Evolutionary conservation across 1,139 yeast species (phyloP).

Genomic region (Protomyces macrosporus): DNA sequence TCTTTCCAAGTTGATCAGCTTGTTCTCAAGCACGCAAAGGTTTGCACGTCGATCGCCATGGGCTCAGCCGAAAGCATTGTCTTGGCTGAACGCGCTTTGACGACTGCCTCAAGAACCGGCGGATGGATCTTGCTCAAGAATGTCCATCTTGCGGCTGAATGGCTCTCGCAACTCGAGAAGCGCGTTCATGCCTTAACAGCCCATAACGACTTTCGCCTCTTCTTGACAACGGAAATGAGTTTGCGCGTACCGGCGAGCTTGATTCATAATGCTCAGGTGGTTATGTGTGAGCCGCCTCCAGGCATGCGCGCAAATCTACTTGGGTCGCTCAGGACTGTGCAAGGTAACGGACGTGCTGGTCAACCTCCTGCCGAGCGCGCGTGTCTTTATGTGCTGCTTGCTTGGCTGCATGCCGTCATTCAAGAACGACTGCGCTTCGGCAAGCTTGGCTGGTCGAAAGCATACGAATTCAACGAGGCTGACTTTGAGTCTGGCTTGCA

Average conservation of each 20-base stretch:
- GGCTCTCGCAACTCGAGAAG: slow-evolving; percentile 56
- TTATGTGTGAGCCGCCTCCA: slow-evolving; percentile 57
- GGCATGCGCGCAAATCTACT: slow-evolving; percentile 52
- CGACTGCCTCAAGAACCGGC: slow-evolving; percentile 46
- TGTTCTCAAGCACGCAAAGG: slow-evolving; percentile 38
- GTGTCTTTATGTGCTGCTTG: slow-evolving; percentile 51
- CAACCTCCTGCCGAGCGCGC: slow-evolving; percentile 45
- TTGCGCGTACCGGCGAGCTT: slow-evolving; percentile 54
- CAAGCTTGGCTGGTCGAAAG: slow-evolving; percentile 58
- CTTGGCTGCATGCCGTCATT: slow-evolving; percentile 67
- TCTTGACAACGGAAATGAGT: slow-evolving; percentile 54
- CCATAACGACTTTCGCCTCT: slow-evolving; percentile 46
- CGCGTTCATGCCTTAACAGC: slow-evolving; percentile 39
- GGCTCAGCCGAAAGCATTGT: slow-evolving; percentile 68
- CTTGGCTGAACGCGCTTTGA: slow-evolving; percentile 54
- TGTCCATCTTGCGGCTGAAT: slow-evolving; percentile 61
- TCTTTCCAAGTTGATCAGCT: slow-evolving; percentile 50
- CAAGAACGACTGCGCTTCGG: slow-evolving; percentile 55
- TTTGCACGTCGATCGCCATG: slow-evolving; percentile 54
- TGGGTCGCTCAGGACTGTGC: slow-evolving; percentile 39
- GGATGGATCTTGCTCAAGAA: slow-evolving; percentile 74
- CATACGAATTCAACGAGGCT: slow-evolving; percentile 67
- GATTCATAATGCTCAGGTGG: slow-evolving; percentile 48
- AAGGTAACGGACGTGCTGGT: slow-evolving; percentile 26
- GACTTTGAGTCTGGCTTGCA: slow-evolving; percentile 49